Evolutionary conservation across 2,329 filamentous ascomycete species (phyloP), one percentile per base, ranked within the genome.

Genomic region (Talaromyces verruculosus): DNA sequence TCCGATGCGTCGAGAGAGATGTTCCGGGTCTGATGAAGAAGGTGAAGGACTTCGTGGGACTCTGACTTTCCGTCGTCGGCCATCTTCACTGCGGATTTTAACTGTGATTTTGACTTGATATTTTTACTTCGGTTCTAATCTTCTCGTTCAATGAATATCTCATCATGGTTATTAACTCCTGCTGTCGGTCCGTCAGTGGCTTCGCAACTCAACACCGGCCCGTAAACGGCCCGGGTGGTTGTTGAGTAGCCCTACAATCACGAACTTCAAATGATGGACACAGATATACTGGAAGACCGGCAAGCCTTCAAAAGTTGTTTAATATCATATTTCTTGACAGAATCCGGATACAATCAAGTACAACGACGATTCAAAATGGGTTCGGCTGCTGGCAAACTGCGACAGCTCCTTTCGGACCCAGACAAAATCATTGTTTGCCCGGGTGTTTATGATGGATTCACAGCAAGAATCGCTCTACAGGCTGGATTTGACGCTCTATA

Each of bases 381-480:
- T 67, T 66, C 13, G 37, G 65, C 33, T 53, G 65, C 63, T 49
- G 45, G 65, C 4, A 67, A 58, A 39, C 79, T 84, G 49, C 78
- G 81, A 57, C 72, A 77, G 53, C 77, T 79, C 61, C 72, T 84
- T 15, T 71, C 73, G 1, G 76, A 81, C 19, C 70, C 75, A 15
- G 72, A 77, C 35, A 76, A 79, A 58, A 77, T 84, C 53, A 71
- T 90, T 45, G 81, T 89, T 2, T 87, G 84, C 61, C 88, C 88
- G 0, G 88, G 88, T 37, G 88, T 91, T 2, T 89, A 89, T 72
- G 88, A 91, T 79, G 88, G 88, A 13, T 83, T 89, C 64, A 87
- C 86, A 1, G 87, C 88, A 0, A 81, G 88, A 0, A 84, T 91
- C 65, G 87, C 88, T 1, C 79, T 89, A 25, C 78, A 82, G 49